A percentile compares a stretch with the other conserved stretches of the same genome.
Conservation (phyloP, 345 rosid species). For the Salix exigua region DNA sequence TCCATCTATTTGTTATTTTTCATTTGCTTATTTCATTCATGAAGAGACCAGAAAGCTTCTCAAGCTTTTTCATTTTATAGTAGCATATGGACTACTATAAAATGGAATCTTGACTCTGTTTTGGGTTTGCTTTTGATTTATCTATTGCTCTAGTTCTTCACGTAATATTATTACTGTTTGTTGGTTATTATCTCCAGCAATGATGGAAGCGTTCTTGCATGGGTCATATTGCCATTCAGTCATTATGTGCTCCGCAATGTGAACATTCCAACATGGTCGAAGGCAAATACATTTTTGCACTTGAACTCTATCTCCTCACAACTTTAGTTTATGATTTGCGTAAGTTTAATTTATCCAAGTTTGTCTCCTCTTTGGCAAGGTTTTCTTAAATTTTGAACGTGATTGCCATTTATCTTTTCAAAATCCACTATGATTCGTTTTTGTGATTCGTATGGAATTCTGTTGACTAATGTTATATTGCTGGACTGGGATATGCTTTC, state of each 20-base stretch:
- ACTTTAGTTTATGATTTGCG: not conserved
- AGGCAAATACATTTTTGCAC: slow-evolving; percentile 8
- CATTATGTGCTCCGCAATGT: slow-evolving; percentile 87
- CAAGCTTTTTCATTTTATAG: not conserved
- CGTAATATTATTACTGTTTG: not conserved
- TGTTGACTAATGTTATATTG: not conserved
- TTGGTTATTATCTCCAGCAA: slow-evolving; percentile 39
- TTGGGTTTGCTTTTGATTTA: not conserved
- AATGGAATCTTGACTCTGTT: not conserved
- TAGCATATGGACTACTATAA: not conserved
- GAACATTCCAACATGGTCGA: slow-evolving; percentile 60
- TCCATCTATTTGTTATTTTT: not conserved
- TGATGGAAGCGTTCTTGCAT: slow-evolving; percentile 42
- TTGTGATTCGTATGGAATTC: not conserved
- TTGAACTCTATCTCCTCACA: slow-evolving; percentile 7
- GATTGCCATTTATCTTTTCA: too few species aligned
- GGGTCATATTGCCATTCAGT: slow-evolving; percentile 83
- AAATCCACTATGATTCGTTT: not conserved
- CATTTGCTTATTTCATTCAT: not conserved
- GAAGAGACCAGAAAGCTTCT: not conserved
- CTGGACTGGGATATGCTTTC: slow-evolving; percentile 92
- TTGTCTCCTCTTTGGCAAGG: not conserved
- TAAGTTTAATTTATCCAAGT: not conserved
- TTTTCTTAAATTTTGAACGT: not conserved
- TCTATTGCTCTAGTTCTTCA: not conserved